phyloP scores from a whole-genome alignment of 139 green algal genomes.

The Closterium sp. region DNA sequence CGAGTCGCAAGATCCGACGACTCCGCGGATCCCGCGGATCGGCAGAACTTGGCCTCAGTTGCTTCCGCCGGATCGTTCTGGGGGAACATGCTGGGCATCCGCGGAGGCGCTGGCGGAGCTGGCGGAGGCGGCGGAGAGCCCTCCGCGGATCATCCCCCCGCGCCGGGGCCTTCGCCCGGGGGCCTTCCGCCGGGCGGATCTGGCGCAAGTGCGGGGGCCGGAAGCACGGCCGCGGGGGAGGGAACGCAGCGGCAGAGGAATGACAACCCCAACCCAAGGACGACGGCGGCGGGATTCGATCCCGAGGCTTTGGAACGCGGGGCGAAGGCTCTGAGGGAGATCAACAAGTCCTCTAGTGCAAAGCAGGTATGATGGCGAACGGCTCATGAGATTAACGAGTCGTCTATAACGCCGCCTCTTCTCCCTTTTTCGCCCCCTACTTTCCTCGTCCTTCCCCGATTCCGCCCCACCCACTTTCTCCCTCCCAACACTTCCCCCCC shows the following conservation, averaged over 20 bases:
- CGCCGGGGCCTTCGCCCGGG: background rate
- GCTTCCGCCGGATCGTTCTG: background rate
- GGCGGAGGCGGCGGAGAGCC: background rate
- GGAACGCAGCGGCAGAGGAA: background rate
- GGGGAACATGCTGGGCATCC: background rate
- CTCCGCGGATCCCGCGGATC: background rate
- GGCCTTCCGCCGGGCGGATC: background rate
- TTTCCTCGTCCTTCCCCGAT: too few species aligned
- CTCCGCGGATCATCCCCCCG: background rate
- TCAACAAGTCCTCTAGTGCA: conserved; percentile 85
- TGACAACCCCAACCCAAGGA: conserved; percentile 31
- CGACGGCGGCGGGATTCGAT: conserved; percentile 73
- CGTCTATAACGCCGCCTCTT: background rate
- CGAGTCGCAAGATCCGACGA: background rate
- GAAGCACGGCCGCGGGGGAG: background rate
- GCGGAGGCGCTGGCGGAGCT: background rate
- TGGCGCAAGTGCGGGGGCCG: background rate
- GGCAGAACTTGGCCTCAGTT: background rate
- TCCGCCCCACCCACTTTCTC: too few species aligned
- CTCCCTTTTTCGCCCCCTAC: background rate
- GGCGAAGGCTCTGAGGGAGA: conserved; percentile 94
- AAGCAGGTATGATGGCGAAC: conserved; percentile 73
- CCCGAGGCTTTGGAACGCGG: conserved; percentile 94
- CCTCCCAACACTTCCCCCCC: too few species aligned
- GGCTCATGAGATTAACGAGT: background rate